Percentiles rank a stretch among this genome's conserved stretches.
Evolutionary conservation across 2,329 filamentous ascomycete genomes (phyloP).

Genomic region (Pyrenophora tritici-repentis): DNA sequence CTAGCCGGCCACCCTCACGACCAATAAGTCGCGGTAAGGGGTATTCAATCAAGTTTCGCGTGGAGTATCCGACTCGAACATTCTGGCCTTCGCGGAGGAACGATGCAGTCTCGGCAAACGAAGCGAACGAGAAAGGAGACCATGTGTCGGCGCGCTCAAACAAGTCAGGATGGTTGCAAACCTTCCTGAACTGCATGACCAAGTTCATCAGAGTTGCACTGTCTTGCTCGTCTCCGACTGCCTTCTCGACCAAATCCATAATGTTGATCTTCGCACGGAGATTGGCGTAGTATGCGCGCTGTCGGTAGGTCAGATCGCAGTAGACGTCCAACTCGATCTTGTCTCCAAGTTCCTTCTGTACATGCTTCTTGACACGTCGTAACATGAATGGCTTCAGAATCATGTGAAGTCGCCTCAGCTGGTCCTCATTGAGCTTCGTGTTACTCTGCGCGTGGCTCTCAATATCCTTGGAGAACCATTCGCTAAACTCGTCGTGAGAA

Average conservation of each 20-base stretch:
- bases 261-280: slow-evolving; percentile 97
- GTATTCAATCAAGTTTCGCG: slow-evolving; percentile 84
- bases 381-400: slow-evolving; percentile 99
- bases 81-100: slow-evolving; percentile 87
- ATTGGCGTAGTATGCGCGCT: slow-evolving; percentile 90
- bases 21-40: slow-evolving; percentile 81
- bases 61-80: slow-evolving; percentile 83
- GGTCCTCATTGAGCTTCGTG: slow-evolving; percentile 98
- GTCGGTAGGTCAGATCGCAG: slow-evolving; percentile 94
- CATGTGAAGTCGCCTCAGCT: slow-evolving; percentile 96
- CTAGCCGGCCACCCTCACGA: slow-evolving; percentile 75
- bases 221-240: slow-evolving; percentile 90
- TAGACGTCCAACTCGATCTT: slow-evolving; percentile 97
- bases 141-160: slow-evolving; percentile 93
- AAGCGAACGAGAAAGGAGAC: slow-evolving; percentile 81
- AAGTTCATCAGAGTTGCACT: slow-evolving; percentile 97
- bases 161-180: slow-evolving; percentile 96
- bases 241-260: slow-evolving; percentile 98
- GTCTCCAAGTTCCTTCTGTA: slow-evolving; percentile 97
- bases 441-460: slow-evolving; percentile 98
- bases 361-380: slow-evolving; percentile 98
- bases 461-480: slow-evolving; percentile 95
- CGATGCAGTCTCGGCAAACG: slow-evolving; percentile 92
- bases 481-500: slow-evolving; percentile 88
- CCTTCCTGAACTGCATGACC: slow-evolving; percentile 99